Evolutionary conservation across 345 rosid genomes (phyloP), one percentile per base, ranked within the genome.

Genomic region (Boechera divaricarpa): DNA sequence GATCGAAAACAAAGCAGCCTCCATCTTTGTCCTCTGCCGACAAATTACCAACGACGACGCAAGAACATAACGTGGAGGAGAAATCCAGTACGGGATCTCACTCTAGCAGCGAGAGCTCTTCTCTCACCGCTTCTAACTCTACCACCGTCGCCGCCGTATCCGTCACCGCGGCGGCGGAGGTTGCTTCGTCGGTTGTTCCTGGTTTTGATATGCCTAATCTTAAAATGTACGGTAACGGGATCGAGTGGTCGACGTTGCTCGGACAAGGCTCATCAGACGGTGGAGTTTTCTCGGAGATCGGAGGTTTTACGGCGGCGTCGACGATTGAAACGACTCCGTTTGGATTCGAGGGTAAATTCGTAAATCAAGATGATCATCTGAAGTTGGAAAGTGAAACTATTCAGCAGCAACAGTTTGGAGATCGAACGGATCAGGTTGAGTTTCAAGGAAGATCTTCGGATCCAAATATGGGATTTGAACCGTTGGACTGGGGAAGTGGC

Each of bases 71-170:
- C 54, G 67, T 28, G n/a, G 69, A 57, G 76, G 41, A 64, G 56
- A 79, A 49, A 69, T 71, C 87, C 18, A 84, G 84, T 71, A 64
- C 55, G 0, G 69, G 69, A 64, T 64, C 69, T 45, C 69, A 64
- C 69, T 64, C 69, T 45, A 94, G 95, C 70, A 89, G 97, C 77
- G 97, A 92, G 53, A 90, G 94, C 77, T 91, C 97, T 0, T 87
- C 93, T 55, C 89, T 90, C n/a, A 85, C 97, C 3, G 93, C 88
- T 5, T 74, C 89, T 7, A 85, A 85, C 70, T 69, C 89, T 15
- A 72, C 69, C 16, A 67, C 67, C 12, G 72, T 81, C 4, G 70
- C 53, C 48, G 78, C 82, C 24, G 75, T 32, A 2, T 24, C 70
- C 4, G 66, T 67, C 3, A 26, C 72, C 51, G 56, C 66, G 0